Conservation (phyloP, 257 asterid genomes). For the Leonotis leonurus region DNA sequence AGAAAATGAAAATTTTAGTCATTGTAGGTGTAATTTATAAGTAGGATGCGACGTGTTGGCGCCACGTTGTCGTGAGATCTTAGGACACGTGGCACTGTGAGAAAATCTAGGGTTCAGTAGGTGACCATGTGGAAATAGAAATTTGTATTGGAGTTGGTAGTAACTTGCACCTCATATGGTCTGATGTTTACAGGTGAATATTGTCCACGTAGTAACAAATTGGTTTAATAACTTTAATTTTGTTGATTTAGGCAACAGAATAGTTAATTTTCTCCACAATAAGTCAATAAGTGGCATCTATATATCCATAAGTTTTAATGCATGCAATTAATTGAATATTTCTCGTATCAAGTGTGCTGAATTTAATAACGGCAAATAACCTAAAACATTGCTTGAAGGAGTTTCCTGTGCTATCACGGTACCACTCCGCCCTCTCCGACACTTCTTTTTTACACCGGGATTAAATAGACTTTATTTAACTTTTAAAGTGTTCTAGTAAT, state of each 20-base stretch:
- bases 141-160: constrained; percentile 12
- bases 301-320: not conserved
- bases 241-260: constrained; percentile 33
- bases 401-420: no score
- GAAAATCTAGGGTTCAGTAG: constrained; percentile 13
- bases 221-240: not conserved
- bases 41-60: not conserved
- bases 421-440: no score
- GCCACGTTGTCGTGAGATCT: constrained; percentile 18
- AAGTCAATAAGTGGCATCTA: no score
- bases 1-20: not conserved
- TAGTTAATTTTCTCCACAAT: not conserved
- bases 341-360: no score
- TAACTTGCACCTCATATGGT: not conserved
- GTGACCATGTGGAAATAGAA: constrained; percentile 19
- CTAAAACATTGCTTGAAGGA: not conserved
- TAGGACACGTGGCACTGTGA: constrained; percentile 17
- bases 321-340: not conserved
- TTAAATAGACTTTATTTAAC: no score
- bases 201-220: not conserved
- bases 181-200: constrained; percentile 15
- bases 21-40: not conserved
- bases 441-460: no score
- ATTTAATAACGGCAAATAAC: not conserved
- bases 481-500: no score